phyloP scores from a whole-genome alignment of 1,284 basidiomycete species.

The Clitocybe nebularis region DNA sequence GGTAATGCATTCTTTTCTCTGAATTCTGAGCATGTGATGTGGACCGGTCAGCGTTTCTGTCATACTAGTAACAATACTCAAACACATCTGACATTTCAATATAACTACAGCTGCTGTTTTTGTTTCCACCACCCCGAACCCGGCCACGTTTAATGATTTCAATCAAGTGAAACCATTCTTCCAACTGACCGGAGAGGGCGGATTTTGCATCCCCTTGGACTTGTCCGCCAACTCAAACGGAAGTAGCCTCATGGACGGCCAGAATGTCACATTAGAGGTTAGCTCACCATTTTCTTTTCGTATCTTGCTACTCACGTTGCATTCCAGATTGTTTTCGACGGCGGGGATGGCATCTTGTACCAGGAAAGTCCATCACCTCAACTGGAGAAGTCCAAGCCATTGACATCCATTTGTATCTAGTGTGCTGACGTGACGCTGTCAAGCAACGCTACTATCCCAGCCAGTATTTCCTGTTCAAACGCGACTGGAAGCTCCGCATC shows the following conservation, averaged over 20 bases:
- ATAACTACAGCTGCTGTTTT: slow-evolving; percentile 46
- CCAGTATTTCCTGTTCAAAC: slow-evolving; percentile 30
- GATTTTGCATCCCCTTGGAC: slow-evolving; percentile 60
- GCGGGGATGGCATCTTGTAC: slow-evolving; percentile 65
- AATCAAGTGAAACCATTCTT: slow-evolving; percentile 50
- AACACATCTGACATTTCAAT: neutral
- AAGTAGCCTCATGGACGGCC: slow-evolving; percentile 46
- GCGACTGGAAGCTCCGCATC: slow-evolving; percentile 20
- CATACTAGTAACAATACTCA: neutral
- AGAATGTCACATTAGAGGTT: slow-evolving; percentile 59
- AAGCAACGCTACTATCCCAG: slow-evolving; percentile 37
- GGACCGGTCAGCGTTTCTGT: slow-evolving; percentile 41
- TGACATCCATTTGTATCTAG: slow-evolving; percentile 27
- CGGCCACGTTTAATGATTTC: slow-evolving; percentile 60
- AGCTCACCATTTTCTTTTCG: neutral
- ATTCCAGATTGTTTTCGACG: slow-evolving; percentile 47
- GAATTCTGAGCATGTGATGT: slow-evolving; percentile 55
- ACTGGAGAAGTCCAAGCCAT: neutral
- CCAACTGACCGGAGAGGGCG: slow-evolving; percentile 48
- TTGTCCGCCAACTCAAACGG: slow-evolving; percentile 50
- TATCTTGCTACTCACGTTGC: neutral
- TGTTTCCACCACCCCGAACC: slow-evolving; percentile 52
- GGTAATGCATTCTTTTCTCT: slow-evolving; percentile 49
- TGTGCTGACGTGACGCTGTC: slow-evolving; percentile 72
- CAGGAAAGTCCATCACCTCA: slow-evolving; percentile 31